Percentiles rank a stretch among this genome's conserved stretches.
Conservation (phyloP, 768 basidiomycete genomes). For the Suillus weaverae region DNA sequence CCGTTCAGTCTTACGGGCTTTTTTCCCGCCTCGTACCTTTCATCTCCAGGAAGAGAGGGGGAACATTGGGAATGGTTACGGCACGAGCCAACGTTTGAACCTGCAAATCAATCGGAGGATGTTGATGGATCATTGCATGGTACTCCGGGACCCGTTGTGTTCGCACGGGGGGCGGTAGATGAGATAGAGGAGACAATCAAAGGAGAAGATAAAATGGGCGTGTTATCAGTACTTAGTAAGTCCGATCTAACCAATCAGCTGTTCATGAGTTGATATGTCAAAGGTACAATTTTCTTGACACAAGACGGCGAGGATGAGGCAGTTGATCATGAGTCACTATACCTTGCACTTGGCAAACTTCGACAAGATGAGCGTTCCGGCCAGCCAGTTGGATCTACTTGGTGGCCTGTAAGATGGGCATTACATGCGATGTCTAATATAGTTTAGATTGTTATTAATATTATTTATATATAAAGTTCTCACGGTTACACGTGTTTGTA, state of each 20-base stretch:
- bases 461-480: conserved; percentile 21
- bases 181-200: conserved; percentile 38
- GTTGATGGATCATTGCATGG: conserved; percentile 19
- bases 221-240: conserved; percentile 44
- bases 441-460: background rate
- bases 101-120: conserved; percentile 14
- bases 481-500: conserved; percentile 34
- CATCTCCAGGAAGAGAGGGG: conserved; percentile 20
- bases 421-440: conserved; percentile 8
- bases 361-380: conserved; percentile 31
- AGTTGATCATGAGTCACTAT: conserved; percentile 39
- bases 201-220: conserved; percentile 51
- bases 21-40: conserved; percentile 40
- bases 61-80: conserved; percentile 46
- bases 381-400: background rate
- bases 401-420: conserved; percentile 4
- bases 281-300: conserved; percentile 9
- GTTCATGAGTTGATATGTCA: conserved; percentile 13
- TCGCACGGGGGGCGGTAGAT: conserved; percentile 35
- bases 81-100: conserved; percentile 20
- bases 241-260: conserved; percentile 14
- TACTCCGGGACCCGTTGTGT: conserved; percentile 25
- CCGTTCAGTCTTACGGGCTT: conserved; percentile 51
- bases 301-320: conserved; percentile 29
- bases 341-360: conserved; percentile 32